Evolutionary conservation across 2,329 filamentous ascomycete species (phyloP).

Genomic region (Zymoseptoria brevis): DNA sequence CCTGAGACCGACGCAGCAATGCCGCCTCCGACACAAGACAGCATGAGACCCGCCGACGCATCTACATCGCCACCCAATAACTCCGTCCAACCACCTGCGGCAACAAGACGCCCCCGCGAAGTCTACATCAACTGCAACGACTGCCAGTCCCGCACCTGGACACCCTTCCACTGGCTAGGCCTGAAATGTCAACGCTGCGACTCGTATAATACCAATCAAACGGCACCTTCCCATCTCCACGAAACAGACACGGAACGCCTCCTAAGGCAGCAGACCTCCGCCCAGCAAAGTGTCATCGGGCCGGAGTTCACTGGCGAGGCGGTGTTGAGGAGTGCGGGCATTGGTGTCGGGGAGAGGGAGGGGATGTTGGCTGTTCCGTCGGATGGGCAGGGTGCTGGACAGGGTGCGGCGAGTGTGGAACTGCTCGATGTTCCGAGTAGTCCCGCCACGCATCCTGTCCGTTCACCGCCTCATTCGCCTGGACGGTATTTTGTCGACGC

Average conservation of each 20-base stretch:
- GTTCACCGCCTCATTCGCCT: conserved; percentile 22
- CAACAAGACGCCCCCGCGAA: conserved; percentile 29
- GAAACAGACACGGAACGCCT: conserved; percentile 29
- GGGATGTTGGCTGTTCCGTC: background rate
- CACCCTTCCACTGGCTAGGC: conserved; percentile 89
- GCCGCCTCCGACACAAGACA: conserved; percentile 1
- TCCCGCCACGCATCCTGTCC: conserved; percentile 7
- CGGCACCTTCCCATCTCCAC: conserved; percentile 35
- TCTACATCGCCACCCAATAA: conserved; percentile 23
- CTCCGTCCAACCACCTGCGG: background rate
- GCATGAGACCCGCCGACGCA: background rate
- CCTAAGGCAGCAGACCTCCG: conserved; percentile 19
- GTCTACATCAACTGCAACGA: conserved; percentile 91
- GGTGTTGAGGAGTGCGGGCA: conserved; percentile 27
- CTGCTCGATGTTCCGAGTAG: conserved; percentile 10
- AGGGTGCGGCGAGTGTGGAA: conserved; percentile 2
- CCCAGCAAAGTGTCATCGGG: conserved; percentile 19
- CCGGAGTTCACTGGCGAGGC: conserved; percentile 31
- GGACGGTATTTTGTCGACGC: conserved; percentile 28
- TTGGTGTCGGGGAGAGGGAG: conserved; percentile 14
- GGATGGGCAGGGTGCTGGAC: conserved; percentile 8
- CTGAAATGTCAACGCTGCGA: conserved; percentile 67
- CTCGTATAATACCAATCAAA: conserved; percentile 45
- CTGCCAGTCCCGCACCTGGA: conserved; percentile 78
- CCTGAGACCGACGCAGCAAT: conserved; percentile 36